A percentile compares a stretch with the other conserved stretches of the same genome.
Evolutionary conservation across 164 flowering plant genomes (phyloP).

Genomic region (Stephania yunnanensis): DNA sequence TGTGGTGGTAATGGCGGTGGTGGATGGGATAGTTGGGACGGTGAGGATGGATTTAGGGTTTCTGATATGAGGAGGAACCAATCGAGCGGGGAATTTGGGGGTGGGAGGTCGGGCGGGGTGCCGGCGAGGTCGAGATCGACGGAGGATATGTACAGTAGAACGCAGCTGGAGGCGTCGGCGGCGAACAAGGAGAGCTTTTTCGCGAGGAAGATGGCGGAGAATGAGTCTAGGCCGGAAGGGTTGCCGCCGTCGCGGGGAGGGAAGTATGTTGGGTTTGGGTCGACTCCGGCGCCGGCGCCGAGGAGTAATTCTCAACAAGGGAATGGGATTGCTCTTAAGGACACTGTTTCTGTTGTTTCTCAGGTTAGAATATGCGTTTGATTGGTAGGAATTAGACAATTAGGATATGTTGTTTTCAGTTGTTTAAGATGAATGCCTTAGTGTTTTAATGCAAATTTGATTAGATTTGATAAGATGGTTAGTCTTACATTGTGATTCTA

Average conservation of each 20-base stretch:
- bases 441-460: too few species aligned
- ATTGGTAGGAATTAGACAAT: too few species aligned
- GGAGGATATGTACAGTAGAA: conserved; percentile 57
- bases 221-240: conserved; percentile 74
- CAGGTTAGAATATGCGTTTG: conserved; percentile 42
- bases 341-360: conserved; percentile 62
- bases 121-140: conserved; percentile 63
- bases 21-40: conserved; percentile 22
- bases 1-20: conserved; percentile 6
- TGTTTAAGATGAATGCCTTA: too few species aligned
- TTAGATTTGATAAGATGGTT: neutral
- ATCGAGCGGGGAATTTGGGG: conserved; percentile 16
- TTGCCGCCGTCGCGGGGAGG: conserved; percentile 95
- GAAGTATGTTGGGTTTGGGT: conserved; percentile 94
- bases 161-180: conserved; percentile 86
- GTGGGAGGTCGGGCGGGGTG: conserved; percentile 29
- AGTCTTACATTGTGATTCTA: neutral
- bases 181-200: conserved; percentile 76
- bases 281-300: conserved; percentile 42
- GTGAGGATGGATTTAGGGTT: neutral
- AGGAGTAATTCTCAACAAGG: conserved; percentile 28
- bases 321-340: conserved; percentile 51
- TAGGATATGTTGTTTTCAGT: too few species aligned
- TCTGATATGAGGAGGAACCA: conserved; percentile 18
- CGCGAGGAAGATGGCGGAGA: conserved; percentile 69